Conservation (phyloP, 1,284 basidiomycete species). For the Ceratobasidium sp. region DNA sequence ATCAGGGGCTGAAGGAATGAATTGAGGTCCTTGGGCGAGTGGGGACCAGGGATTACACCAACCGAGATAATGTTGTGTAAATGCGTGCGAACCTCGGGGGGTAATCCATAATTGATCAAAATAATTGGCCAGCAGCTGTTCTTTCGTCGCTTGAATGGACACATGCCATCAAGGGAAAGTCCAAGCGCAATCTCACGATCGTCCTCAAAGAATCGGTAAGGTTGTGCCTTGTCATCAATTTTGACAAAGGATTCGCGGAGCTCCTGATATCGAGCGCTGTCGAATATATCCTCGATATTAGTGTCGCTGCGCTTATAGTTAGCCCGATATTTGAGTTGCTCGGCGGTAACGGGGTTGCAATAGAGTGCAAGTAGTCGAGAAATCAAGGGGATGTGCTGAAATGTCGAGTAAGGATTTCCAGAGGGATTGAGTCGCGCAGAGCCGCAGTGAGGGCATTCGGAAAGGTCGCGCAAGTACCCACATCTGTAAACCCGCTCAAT, state of each 20-base stretch:
- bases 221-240: not conserved
- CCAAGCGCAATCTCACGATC: constrained; percentile 55
- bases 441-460: constrained; percentile 33
- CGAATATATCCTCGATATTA: constrained; percentile 50
- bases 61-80: constrained; percentile 44
- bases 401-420: constrained; percentile 14
- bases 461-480: not conserved
- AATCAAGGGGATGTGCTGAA: constrained; percentile 28
- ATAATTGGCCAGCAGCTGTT: constrained; percentile 23
- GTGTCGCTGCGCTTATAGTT: not conserved
- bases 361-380: constrained; percentile 35
- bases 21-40: constrained; percentile 42
- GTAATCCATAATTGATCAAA: constrained; percentile 4
- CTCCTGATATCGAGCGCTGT: constrained; percentile 26
- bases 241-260: constrained; percentile 17
- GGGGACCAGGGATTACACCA: constrained; percentile 46
- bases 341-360: not conserved
- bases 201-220: constrained; percentile 54
- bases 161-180: constrained; percentile 42
- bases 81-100: constrained; percentile 26
- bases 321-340: constrained; percentile 24
- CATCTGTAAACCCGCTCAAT: too few species aligned
- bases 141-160: constrained; percentile 11
- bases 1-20: constrained; percentile 43
- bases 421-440: constrained; percentile 19